A percentile compares a stretch with the other conserved stretches of the same genome.
Conservation (phyloP, 2,329 filamentous ascomycete genomes). For the Cladosporium halotolerans region DNA sequence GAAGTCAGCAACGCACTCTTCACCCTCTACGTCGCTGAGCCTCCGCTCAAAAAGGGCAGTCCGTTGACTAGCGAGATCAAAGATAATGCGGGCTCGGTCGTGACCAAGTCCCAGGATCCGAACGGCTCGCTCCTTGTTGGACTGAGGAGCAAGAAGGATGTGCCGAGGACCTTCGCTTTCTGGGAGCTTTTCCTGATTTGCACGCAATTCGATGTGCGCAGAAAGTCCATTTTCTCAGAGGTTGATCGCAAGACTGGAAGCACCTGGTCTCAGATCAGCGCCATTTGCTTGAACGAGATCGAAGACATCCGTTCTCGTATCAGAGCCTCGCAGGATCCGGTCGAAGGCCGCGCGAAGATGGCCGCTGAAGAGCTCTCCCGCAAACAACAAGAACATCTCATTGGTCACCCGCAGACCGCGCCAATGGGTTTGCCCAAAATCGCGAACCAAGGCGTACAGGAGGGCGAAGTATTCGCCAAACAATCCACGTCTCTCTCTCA, state of each 20-base stretch:
- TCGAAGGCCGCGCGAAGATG: constrained; percentile 15
- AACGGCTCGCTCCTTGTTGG: constrained; percentile 85
- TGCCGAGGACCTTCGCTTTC: constrained; percentile 76
- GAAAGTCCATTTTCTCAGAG: constrained; percentile 78
- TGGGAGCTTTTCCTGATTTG: constrained; percentile 85
- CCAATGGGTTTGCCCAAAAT: constrained; percentile 23
- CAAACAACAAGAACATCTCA: constrained; percentile 16
- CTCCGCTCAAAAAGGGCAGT: constrained; percentile 76
- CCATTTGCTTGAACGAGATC: constrained; percentile 63
- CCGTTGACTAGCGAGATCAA: constrained; percentile 80
- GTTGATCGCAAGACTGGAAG: constrained; percentile 73
- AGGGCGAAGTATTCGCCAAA: constrained; percentile 21
- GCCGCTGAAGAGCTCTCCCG: constrained; percentile 15
- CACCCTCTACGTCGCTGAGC: constrained; percentile 69
- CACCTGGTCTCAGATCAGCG: constrained; percentile 73
- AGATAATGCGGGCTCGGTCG: constrained; percentile 23
- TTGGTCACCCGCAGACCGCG: constrained; percentile 32
- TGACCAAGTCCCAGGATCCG: constrained; percentile 52
- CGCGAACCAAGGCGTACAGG: constrained; percentile 21
- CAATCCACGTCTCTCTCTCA: constrained; percentile 16
- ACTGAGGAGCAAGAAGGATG: constrained; percentile 72
- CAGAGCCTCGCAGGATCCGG: constrained; percentile 37
- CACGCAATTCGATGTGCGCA: constrained; percentile 64
- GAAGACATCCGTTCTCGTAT: constrained; percentile 63
- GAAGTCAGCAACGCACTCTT: constrained; percentile 71